Conservation (phyloP, 345 rosid species). For the Eucalyptus polyanthemos region DNA sequence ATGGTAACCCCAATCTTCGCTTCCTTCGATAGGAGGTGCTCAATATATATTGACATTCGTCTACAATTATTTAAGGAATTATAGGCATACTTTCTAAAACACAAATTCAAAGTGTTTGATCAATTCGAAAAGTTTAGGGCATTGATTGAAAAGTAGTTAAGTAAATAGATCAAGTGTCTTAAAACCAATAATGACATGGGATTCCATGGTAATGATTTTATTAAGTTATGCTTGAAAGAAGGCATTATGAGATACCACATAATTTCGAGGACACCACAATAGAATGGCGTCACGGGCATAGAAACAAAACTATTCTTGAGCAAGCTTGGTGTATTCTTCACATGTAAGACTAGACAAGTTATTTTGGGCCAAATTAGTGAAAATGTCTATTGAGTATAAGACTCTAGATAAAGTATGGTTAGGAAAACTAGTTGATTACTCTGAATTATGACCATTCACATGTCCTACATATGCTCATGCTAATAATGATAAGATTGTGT, state of each 20-base stretch:
- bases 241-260: background rate
- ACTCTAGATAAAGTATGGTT: background rate
- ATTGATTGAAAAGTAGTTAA: too few species aligned
- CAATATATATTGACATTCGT: too few species aligned
- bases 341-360: background rate
- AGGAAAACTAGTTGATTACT: background rate
- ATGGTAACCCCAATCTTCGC: background rate
- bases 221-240: background rate
- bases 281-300: background rate
- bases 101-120: too few species aligned
- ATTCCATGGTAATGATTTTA: background rate
- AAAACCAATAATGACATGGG: too few species aligned
- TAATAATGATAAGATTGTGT: background rate
- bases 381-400: background rate
- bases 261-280: background rate
- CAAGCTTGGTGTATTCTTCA: background rate
- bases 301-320: background rate
- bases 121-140: too few species aligned
- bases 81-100: background rate
- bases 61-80: background rate
- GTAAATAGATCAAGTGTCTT: background rate
- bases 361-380: background rate
- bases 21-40: background rate
- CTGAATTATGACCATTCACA: too few species aligned
- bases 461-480: background rate